A percentile compares a stretch with the other conserved stretches of the same genome.
Evolutionary conservation across 2,329 filamentous ascomycete species (phyloP).

Genomic region (Penicillium sp.): DNA sequence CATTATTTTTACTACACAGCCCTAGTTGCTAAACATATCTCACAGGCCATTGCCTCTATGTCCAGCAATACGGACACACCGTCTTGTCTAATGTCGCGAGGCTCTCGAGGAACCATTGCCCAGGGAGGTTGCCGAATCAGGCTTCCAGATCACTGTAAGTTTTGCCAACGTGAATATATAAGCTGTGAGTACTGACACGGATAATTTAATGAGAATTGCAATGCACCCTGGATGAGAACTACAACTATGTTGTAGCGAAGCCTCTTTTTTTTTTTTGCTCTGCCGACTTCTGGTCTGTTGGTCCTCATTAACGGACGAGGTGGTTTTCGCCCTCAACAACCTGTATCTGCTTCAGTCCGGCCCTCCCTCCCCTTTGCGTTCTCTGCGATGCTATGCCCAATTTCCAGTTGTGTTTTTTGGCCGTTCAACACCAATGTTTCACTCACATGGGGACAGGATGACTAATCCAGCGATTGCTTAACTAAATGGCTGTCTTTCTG

Average conservation of each 20-base stretch:
- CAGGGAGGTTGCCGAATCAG: constrained; percentile 38
- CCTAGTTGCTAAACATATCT: constrained; percentile 5
- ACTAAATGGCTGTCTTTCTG: neutral
- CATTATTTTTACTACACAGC: neutral
- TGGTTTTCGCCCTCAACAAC: neutral
- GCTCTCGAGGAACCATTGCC: constrained; percentile 51
- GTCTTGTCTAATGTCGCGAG: constrained; percentile 83
- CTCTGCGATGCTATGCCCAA: neutral
- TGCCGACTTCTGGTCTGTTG: neutral
- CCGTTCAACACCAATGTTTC: neutral
- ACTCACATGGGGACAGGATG: constrained; percentile 1
- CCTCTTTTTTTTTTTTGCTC: neutral
- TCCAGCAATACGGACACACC: constrained; percentile 72
- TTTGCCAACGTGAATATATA: neutral
- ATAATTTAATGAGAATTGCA: neutral
- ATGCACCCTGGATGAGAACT: neutral
- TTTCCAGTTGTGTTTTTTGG: neutral
- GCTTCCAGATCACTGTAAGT: neutral
- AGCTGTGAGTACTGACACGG: neutral
- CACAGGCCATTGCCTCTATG: constrained; percentile 79
- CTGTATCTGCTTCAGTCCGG: neutral
- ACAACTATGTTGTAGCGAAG: neutral
- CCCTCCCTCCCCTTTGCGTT: neutral
- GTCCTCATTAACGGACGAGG: neutral
- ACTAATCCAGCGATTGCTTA: constrained; percentile 2